Percentiles rank a stretch among this genome's conserved stretches.
These are phyloP conservation scores for Mentha longifolia DNA, from an alignment of 257 asterid genomes.

Conservation along the genomic window DNA sequence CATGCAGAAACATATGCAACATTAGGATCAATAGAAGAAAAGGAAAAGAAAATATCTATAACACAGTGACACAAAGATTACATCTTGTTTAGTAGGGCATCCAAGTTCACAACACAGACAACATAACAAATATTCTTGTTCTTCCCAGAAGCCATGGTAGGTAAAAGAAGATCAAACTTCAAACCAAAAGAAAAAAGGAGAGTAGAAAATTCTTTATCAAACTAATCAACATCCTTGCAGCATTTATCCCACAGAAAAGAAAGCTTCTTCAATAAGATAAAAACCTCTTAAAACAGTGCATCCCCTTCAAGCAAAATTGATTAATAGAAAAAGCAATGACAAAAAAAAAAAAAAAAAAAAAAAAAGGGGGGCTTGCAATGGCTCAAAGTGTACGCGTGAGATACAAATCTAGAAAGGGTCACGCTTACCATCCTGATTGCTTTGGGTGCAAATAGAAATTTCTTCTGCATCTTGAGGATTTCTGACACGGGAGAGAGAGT, in stretches of 20 bases:
- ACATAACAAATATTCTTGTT: background rate
- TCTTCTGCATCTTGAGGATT: conserved; percentile 53
- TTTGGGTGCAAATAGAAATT: conserved; percentile 37
- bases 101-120: background rate
- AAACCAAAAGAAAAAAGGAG: conserved; percentile 1
- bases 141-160: background rate
- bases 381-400: background rate
- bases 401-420: conserved; percentile 5
- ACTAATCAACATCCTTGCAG: background rate
- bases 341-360: too few species aligned
- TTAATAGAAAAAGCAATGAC: conserved; percentile 4
- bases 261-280: background rate
- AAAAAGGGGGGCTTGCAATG: background rate
- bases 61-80: background rate
- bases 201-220: background rate
- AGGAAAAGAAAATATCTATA: background rate
- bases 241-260: conserved; percentile 9
- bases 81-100: background rate
- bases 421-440: conserved; percentile 61
- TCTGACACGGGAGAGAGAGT: conserved; percentile 62
- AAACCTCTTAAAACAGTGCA: background rate
- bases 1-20: background rate
- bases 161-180: conserved; percentile 15
- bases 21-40: background rate
- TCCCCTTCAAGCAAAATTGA: too few species aligned